These are phyloP conservation scores for Caryopteris hybrid DNA, from an alignment of 305 asterid genomes.

Conservation along the genomic window DNA sequence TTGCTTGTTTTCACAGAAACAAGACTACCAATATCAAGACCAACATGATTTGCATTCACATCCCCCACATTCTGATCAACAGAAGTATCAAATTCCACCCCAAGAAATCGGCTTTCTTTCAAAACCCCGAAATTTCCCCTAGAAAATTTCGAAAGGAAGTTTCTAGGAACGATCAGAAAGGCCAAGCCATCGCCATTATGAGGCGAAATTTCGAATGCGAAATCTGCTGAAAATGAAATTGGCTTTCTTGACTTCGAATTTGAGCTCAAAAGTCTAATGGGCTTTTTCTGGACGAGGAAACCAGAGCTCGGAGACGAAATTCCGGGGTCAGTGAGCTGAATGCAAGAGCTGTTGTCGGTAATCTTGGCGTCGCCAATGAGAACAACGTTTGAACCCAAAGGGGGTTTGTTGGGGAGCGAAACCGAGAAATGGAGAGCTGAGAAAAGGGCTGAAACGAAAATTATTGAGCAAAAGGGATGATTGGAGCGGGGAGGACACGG, in stretches of 20 bases:
- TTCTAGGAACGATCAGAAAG: constrained; percentile 43
- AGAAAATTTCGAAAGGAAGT: constrained; percentile 30
- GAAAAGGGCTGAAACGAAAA: constrained; percentile 21
- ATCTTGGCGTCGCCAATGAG: constrained; percentile 60
- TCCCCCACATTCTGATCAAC: constrained; percentile 42
- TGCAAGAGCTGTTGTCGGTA: constrained; percentile 22
- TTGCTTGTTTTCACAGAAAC: constrained; percentile 46
- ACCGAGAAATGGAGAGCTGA: constrained; percentile 24
- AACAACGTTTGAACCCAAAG: constrained; percentile 39
- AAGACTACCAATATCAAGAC: constrained; percentile 55
- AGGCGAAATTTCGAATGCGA: constrained; percentile 60
- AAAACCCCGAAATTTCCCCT: constrained; percentile 42
- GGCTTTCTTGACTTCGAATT: constrained; percentile 33
- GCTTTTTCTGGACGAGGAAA: constrained; percentile 46
- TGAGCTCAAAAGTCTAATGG: constrained; percentile 45
- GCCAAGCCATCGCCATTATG: constrained; percentile 59
- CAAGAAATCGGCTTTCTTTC: constrained; percentile 40
- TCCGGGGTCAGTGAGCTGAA: constrained; percentile 51
- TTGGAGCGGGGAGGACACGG: constrained; percentile 15
- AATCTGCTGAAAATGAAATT: constrained; percentile 59
- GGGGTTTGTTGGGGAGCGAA: constrained; percentile 37
- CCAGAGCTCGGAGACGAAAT: constrained; percentile 53
- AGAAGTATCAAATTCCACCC: constrained; percentile 60
- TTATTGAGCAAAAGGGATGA: constrained; percentile 8
- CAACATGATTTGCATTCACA: constrained; percentile 55